Evolutionary conservation across 768 basidiomycete genomes (phyloP), one percentile per base, ranked within the genome.

Genomic region (Mycena metata): DNA sequence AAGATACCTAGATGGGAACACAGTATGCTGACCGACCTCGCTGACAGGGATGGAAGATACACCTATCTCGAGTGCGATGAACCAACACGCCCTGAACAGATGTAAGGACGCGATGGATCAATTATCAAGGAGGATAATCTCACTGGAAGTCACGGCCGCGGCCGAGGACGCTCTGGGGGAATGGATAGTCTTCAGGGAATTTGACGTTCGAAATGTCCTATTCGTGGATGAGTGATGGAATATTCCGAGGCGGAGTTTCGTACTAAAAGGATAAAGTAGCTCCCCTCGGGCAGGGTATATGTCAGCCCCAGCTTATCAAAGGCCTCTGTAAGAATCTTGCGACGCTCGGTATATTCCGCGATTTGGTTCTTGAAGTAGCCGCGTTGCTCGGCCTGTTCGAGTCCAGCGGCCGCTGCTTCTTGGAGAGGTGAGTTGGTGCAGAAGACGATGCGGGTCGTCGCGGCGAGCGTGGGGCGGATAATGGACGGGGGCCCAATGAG

Each of bases 391-490:
- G 91, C 95, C 73, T 92, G 84, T 77, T 98, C 97, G 19, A 98
- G 84, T 23, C 95, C 96, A n/a, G 85, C 84, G 6, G 97, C 96
- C 19, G 90, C 91, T 16, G 96, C 97, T 81, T 98, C 97, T 79
- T 99, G 97, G 63, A 98, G 82, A 5, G 96, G 97, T 3, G 96
- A 95, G 79, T 97, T 98, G 60, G 91, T 89, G 80, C 95, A 97
- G 83, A 98, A 99, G 36, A 98, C 93, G 74, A 99, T 96, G 36
- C 98, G 91, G 0, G 96, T 97, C 55, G 89, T 90, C 7, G 95
- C 97, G 10, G 96, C 95, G 33, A 98, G 87, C 17, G 95, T 93
- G 2, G 97, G 95, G 50, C 83, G 82, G 60, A 96, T 93, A 74
- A 99, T 92, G 45, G 88, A 90, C 33, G 86, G 75, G 10, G 96